These are phyloP conservation scores for Lecanosticta acicola DNA, from an alignment of 2,329 filamentous ascomycete species.

Conservation along the genomic window DNA sequence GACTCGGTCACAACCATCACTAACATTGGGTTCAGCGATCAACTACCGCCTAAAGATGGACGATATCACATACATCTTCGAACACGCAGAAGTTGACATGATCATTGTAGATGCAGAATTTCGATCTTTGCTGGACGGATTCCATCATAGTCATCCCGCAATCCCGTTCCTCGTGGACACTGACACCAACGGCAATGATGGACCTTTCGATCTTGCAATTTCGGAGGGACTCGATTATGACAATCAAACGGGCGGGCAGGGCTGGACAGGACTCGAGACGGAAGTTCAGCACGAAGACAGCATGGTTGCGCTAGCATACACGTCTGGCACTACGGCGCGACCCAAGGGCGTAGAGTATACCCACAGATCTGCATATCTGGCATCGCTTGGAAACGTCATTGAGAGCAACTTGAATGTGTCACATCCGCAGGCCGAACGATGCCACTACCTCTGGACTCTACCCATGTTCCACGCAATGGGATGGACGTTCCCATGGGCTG, in stretches of 20 bases:
- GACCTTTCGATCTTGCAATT: conserved; percentile 78
- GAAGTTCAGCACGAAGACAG: conserved; percentile 71
- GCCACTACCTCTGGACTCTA: conserved; percentile 59
- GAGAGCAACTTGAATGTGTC: conserved; percentile 71
- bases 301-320: conserved; percentile 84
- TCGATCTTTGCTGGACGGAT: conserved; percentile 61
- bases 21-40: conserved; percentile 39
- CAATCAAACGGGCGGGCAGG: conserved; percentile 55
- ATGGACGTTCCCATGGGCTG: conserved; percentile 38
- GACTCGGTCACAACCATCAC: neutral
- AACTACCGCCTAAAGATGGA: conserved; percentile 74
- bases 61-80: conserved; percentile 86
- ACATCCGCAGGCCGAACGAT: conserved; percentile 40
- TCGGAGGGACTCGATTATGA: conserved; percentile 74
- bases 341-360: conserved; percentile 94
- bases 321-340: conserved; percentile 81
- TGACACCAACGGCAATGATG: conserved; percentile 73
- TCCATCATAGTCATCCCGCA: conserved; percentile 53
- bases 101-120: conserved; percentile 87
- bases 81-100: conserved; percentile 76
- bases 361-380: conserved; percentile 81
- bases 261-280: conserved; percentile 71
- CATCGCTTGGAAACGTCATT: conserved; percentile 70
- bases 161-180: conserved; percentile 73
- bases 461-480: conserved; percentile 66